phyloP scores from a whole-genome alignment of 257 asterid species.

The Scutellaria minor region DNA sequence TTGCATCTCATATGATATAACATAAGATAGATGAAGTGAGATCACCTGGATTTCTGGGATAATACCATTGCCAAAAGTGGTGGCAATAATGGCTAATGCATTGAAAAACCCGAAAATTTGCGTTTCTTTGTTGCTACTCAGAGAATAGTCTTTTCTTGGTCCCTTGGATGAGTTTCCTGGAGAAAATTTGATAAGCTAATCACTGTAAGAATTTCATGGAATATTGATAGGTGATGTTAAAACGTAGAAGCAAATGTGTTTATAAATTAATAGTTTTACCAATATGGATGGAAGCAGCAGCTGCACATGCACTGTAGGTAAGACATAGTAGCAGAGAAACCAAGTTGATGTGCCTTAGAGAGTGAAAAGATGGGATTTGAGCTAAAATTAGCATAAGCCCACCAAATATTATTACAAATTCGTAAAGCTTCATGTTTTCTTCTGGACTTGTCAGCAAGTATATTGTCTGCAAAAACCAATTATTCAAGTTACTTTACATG shows the following conservation, averaged over 20 bases:
- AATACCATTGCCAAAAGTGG: slow-evolving; percentile 92
- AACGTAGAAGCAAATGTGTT: too few relatives aligned
- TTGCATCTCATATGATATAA: not conserved
- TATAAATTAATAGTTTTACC: slow-evolving; percentile 45
- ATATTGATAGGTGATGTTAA: too few relatives aligned
- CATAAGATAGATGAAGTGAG: not conserved
- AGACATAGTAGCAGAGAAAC: slow-evolving; percentile 70
- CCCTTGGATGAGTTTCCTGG: slow-evolving; percentile 79
- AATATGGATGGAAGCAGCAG: slow-evolving; percentile 78
- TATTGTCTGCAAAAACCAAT: slow-evolving; percentile 52
- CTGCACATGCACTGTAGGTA: slow-evolving; percentile 81
- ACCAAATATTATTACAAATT: slow-evolving; percentile 79
- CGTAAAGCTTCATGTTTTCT: slow-evolving; percentile 66
- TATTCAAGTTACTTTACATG: too few relatives aligned
- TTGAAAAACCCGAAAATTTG: slow-evolving; percentile 69
- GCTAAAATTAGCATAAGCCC: slow-evolving; percentile 78
- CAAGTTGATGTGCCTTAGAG: slow-evolving; percentile 85
- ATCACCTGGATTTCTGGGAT: slow-evolving; percentile 89
- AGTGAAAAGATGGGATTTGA: slow-evolving; percentile 96
- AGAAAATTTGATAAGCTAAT: not conserved
- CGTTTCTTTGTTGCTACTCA: slow-evolving; percentile 47
- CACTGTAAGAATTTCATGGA: too few relatives aligned
- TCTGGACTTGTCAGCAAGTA: slow-evolving; percentile 62
- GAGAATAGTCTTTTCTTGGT: slow-evolving; percentile 67
- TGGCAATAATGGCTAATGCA: slow-evolving; percentile 86